These are phyloP conservation scores for Globisporangium echinulatum DNA, from an alignment of 352 stramenopile species.

Conservation along the genomic window DNA sequence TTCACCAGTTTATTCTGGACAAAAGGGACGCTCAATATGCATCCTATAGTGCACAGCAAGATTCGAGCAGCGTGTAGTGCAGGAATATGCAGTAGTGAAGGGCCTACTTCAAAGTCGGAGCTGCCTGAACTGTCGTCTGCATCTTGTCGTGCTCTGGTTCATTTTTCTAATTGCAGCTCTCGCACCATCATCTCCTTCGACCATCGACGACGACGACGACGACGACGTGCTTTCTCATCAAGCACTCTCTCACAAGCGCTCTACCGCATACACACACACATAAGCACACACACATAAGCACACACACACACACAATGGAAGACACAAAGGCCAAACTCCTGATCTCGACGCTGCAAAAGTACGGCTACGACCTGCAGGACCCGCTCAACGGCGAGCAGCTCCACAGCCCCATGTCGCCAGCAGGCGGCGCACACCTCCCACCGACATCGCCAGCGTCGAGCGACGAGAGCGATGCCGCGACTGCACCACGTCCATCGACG, in stretches of 20 bases:
- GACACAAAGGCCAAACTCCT: constrained; percentile 63
- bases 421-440: neutral
- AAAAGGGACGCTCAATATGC: no score
- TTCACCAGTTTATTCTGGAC: no score
- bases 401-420: constrained; percentile 1
- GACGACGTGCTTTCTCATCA: neutral
- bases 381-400: constrained; percentile 13
- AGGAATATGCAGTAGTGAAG: no score
- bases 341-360: constrained; percentile 78
- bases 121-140: neutral
- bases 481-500: constrained; percentile 16
- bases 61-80: no score
- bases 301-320: constrained; percentile 6
- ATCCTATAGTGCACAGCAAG: no score
- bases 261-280: neutral
- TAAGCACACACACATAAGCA: neutral
- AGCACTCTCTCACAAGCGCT: neutral
- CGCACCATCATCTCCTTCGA: neutral
- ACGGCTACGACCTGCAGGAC: constrained; percentile 67
- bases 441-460: constrained; percentile 21
- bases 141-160: neutral
- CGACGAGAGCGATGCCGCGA: constrained; percentile 20
- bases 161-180: neutral
- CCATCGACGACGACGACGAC: neutral
- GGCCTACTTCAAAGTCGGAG: no score